Percentiles rank a stretch among this genome's conserved stretches.
Evolutionary conservation across 23 red algal genomes (phyloP).

Genomic region (Chondrus crispus): DNA sequence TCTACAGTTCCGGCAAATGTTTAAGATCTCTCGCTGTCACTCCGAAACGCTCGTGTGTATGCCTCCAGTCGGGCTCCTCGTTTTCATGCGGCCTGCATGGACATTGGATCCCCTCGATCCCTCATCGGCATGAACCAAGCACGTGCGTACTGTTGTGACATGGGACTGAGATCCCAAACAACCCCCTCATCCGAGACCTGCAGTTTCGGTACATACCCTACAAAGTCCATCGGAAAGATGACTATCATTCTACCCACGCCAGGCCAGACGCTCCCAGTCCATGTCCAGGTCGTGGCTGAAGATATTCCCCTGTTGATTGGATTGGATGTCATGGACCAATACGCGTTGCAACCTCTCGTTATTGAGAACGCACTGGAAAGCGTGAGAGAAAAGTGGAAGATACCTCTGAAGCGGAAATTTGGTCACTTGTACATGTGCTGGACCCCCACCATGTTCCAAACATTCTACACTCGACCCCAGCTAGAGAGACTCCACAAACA

Average conservation of each 20-base stretch:
- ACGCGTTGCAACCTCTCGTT: neutral
- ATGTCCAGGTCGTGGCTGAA: neutral
- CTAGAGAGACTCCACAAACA: neutral
- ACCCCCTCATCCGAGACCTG: neutral
- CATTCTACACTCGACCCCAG: neutral
- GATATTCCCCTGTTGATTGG: neutral
- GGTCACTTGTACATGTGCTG: neutral
- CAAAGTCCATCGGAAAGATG: neutral
- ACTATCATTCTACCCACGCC: neutral
- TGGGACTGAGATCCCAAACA: neutral
- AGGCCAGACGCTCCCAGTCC: neutral
- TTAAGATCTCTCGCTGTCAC: too few relatives aligned
- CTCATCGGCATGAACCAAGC: neutral
- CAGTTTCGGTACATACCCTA: neutral
- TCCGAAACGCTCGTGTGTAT: too few relatives aligned
- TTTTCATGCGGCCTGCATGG: neutral
- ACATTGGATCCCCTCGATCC: neutral
- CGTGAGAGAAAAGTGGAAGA: neutral
- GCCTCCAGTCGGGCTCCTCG: neutral
- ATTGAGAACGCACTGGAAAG: neutral
- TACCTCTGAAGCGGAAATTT: neutral
- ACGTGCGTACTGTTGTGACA: neutral
- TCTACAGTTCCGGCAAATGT: too few relatives aligned
- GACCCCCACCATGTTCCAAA: neutral
- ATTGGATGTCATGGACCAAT: neutral